A percentile compares a stretch with the other conserved stretches of the same genome.
Conservation (phyloP, 2,329 filamentous ascomycete genomes). For the Claviceps monticola region DNA sequence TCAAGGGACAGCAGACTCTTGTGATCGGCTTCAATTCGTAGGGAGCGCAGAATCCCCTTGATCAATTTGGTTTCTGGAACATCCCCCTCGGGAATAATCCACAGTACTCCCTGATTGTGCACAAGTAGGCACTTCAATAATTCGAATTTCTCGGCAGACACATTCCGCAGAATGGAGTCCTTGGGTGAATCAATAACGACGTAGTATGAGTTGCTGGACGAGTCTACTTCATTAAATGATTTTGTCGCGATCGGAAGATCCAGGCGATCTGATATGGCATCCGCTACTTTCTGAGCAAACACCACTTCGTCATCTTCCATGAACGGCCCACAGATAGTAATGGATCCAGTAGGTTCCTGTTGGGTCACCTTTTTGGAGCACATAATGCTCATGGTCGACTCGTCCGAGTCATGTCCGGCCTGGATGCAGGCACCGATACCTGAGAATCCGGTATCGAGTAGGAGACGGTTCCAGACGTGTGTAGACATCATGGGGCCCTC, state of each 20-base stretch:
- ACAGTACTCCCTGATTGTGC: constrained; percentile 5
- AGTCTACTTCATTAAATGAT: constrained; percentile 1
- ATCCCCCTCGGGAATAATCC: constrained; percentile 5
- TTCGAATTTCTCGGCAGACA: constrained; percentile 4
- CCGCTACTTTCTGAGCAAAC: constrained; percentile 2
- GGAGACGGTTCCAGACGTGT: constrained; percentile 3
- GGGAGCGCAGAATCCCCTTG: constrained; percentile 5
- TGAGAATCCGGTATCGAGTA: constrained; percentile 5
- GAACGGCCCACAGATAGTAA: constrained; percentile 3
- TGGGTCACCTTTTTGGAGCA: not conserved
- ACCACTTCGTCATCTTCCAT: constrained; percentile 1
- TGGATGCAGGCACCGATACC: constrained; percentile 3
- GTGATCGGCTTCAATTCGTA: constrained; percentile 4
- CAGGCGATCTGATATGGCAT: not conserved
- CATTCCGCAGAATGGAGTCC: not conserved
- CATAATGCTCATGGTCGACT: constrained; percentile 1
- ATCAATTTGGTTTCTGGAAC: constrained; percentile 5
- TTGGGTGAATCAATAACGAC: constrained; percentile 2
- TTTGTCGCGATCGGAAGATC: not conserved
- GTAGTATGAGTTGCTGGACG: not conserved
- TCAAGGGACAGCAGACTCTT: constrained; percentile 5
- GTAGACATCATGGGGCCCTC: constrained; percentile 2
- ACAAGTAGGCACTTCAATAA: constrained; percentile 3
- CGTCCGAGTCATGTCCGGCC: not conserved
- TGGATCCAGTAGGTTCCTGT: not conserved